Base-by-base conservation (phyloP, 306 rosid species). In the Lathyrus oleraceus region DNA sequence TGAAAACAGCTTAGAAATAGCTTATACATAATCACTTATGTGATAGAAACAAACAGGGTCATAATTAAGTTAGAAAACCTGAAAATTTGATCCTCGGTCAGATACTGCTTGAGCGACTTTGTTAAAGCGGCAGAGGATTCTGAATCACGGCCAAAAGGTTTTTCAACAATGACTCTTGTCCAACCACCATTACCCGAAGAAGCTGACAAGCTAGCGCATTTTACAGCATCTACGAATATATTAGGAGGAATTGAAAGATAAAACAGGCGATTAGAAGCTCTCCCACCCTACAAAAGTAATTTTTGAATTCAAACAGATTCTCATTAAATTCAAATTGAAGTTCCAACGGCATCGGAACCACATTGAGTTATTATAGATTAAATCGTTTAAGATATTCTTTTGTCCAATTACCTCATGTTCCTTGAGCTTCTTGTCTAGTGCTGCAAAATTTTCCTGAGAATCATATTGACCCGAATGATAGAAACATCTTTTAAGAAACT, bases 141-240 rank as follows among this genome's bases (percentile, higher is more conserved):
- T 51, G 97, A 89, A 87, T 89, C 96, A 30, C 94, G 96, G 43
- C 97, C 97, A 76, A 91, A 91, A 60, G 97, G 97, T 76, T 91
- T 91, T 81, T 91, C 97, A 45, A 91, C 97, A 82, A 91, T 91
- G 83, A 91, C 97, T 76, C 97, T 87, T 35, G 96, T 91, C 97
- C 97, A 91, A 69, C 97, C 97, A 73, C 97, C 97, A 78, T 85
- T 82, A 61, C 84, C 73, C 15, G 97, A 85, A 64, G 97, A 91
- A 45, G 97, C 86, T 10, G 96, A 81, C 56, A 32, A 68, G 87
- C 97, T 91, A 47, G 96, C 89, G 62, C 94, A 89, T 76, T 82
- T 86, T 43, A 91, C 97, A 43, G 97, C 96, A 51, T 87, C 91
- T 40, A 84, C 60, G 79, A 91, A 91, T 62, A 91, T 85, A 74